These are phyloP conservation scores for Earliella scabrosa DNA, from an alignment of 1,284 basidiomycete species.

Conservation along the genomic window DNA sequence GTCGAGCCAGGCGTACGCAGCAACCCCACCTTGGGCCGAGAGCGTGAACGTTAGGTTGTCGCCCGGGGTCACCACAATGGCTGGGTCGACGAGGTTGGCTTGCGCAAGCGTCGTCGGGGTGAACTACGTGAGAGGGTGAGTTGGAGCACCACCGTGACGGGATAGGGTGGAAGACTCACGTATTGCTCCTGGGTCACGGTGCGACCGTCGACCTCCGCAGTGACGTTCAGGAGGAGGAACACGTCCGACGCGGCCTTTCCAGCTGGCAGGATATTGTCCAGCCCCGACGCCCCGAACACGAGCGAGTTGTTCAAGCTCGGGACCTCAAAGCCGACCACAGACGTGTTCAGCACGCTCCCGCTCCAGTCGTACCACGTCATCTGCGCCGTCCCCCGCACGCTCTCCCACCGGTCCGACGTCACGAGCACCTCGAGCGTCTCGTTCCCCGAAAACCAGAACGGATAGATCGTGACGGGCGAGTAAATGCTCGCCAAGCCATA, in stretches of 20 bases:
- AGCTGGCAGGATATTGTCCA: constrained; percentile 48
- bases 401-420: constrained; percentile 55
- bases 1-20: constrained; percentile 62
- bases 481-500: constrained; percentile 54
- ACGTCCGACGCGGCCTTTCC: constrained; percentile 47
- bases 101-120: constrained; percentile 53
- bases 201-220: constrained; percentile 46
- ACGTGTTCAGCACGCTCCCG: constrained; percentile 47
- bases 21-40: constrained; percentile 56
- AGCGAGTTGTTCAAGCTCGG: constrained; percentile 56
- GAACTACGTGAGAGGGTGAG: constrained; percentile 42
- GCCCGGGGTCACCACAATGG: constrained; percentile 34
- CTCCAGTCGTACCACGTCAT: constrained; percentile 65
- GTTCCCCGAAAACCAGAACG: constrained; percentile 57
- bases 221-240: constrained; percentile 56
- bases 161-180: constrained; percentile 37
- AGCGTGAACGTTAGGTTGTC: constrained; percentile 51
- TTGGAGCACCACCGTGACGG: neutral
- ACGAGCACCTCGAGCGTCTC: constrained; percentile 54
- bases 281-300: constrained; percentile 43
- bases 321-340: constrained; percentile 44
- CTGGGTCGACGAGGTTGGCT: constrained; percentile 50
- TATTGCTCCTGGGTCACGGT: constrained; percentile 57
- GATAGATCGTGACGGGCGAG: constrained; percentile 53
- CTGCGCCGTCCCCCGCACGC: constrained; percentile 51